Percentiles rank a stretch among this genome's conserved stretches.
These are phyloP conservation scores for Diplodia intermedia DNA, from an alignment of 2,329 filamentous ascomycete genomes.

Conservation along the genomic window DNA sequence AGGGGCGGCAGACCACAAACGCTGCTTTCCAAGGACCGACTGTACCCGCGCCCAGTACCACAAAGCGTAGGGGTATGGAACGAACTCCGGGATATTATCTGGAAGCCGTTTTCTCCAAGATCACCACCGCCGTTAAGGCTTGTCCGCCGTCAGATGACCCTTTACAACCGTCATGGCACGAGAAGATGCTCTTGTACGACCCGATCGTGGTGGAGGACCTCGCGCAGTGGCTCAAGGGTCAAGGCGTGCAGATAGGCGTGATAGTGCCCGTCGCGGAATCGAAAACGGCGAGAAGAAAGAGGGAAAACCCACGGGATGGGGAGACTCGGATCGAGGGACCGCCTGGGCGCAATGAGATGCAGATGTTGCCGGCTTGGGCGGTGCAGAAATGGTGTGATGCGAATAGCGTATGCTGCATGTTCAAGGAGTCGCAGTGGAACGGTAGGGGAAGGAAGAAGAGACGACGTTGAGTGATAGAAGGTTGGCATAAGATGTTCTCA, in stretches of 20 bases:
- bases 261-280: slow-evolving; percentile 52
- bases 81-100: background rate
- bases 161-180: slow-evolving; percentile 73
- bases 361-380: slow-evolving; percentile 54
- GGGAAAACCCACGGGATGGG: slow-evolving; percentile 46
- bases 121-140: slow-evolving; percentile 57
- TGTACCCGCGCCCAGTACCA: background rate
- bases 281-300: background rate
- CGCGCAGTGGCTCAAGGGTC: slow-evolving; percentile 75
- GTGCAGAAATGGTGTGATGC: slow-evolving; percentile 90
- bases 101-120: slow-evolving; percentile 51
- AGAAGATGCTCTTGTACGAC: slow-evolving; percentile 94
- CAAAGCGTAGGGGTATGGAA: background rate
- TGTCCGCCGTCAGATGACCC: slow-evolving; percentile 51
- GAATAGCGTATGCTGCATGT: slow-evolving; percentile 81
- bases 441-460: background rate
- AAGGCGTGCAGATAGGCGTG: slow-evolving; percentile 55
- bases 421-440: slow-evolving; percentile 58
- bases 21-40: background rate
- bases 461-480: background rate
- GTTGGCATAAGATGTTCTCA: background rate
- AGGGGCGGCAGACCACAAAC: background rate
- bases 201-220: slow-evolving; percentile 89
- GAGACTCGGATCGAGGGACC: slow-evolving; percentile 61
- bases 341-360: slow-evolving; percentile 40